A percentile compares a stretch with the other conserved stretches of the same genome.
Evolutionary conservation across 768 basidiomycete species (phyloP).

Genomic region (Agaricus bisporus): DNA sequence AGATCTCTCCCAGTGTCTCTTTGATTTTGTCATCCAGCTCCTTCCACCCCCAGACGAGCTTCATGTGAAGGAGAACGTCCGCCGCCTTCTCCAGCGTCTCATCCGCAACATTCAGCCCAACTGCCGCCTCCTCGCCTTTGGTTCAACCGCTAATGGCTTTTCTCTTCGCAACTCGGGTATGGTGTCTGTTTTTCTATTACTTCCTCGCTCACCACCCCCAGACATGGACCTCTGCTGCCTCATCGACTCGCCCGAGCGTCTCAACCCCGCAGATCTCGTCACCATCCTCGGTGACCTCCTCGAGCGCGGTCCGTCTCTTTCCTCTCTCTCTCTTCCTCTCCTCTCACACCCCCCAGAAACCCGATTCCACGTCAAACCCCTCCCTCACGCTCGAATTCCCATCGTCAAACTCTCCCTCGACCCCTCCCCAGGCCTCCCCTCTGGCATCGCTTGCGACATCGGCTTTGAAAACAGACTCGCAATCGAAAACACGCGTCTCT

Average conservation of each 20-base stretch:
- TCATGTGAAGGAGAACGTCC: slow-evolving; percentile 91
- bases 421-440: slow-evolving; percentile 72
- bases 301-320: slow-evolving; percentile 68
- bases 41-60: slow-evolving; percentile 88
- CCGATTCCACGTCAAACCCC: slow-evolving; percentile 91
- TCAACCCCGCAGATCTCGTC: slow-evolving; percentile 84
- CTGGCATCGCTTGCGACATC: slow-evolving; percentile 96
- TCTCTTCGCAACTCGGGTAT: slow-evolving; percentile 91
- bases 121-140: slow-evolving; percentile 87
- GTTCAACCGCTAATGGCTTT: slow-evolving; percentile 96
- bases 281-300: slow-evolving; percentile 90
- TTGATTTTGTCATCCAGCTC: slow-evolving; percentile 90
- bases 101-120: slow-evolving; percentile 93
- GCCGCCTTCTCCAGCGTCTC: slow-evolving; percentile 90
- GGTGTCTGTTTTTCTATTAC: slow-evolving; percentile 14
- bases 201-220: slow-evolving; percentile 22
- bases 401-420: slow-evolving; percentile 96
- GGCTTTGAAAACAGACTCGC: slow-evolving; percentile 98
- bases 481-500: slow-evolving; percentile 90
- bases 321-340: not conserved
- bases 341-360: slow-evolving; percentile 54
- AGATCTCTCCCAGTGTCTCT: slow-evolving; percentile 85
- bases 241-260: slow-evolving; percentile 80
- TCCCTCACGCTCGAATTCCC: slow-evolving; percentile 96
- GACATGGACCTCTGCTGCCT: slow-evolving; percentile 99